Base-by-base conservation (phyloP, 768 basidiomycete species). In the Lyophyllum decastes region DNA sequence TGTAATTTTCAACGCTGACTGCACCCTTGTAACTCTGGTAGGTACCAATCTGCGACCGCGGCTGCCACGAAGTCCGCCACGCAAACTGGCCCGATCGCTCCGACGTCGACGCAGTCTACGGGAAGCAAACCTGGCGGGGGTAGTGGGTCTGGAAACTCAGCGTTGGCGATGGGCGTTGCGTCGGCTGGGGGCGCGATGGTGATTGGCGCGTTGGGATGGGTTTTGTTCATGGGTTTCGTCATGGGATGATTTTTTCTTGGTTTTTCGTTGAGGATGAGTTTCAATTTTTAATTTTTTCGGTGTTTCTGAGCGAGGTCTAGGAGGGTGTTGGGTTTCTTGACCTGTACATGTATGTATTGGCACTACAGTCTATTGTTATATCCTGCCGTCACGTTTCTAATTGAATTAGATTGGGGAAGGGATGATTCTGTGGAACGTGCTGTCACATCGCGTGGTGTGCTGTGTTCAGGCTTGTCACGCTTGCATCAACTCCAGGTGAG, bases 21-120 rank as follows among this genome's bases (percentile, higher is more conserved):
- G 14, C 35, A 6, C 33, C 34, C n/a, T 41, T 16, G 40, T 33
- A n/a, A n/a, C n/a, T n/a, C n/a, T n/a, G n/a, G n/a, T n/a, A 78
- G 78, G 1, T 71, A 59, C 17, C 61, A 66, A n/a, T 84, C 83
- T 17, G 79, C 80, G n/a, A 77, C 82, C 2, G 80, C 83, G 5
- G 78, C 68, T 3, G 78, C 80, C 4, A 72, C 71, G 3, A 63
- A 71, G 27, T 65, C 71, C 7, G 62, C 70, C 2, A 78, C 76
- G 1, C 71, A 78, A 55, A 78, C 78, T 2, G 77, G 74, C 0
- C 74, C 79, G 1, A 71, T 82, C 47, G 77, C 75, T 3, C 24
- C 52, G 5, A 27, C 57, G 33, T 21, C 58, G 2, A 56, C 61
- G 17, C 24, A 49, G n/a, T 24, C 52, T 10, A 55, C 56, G n/a